Base-by-base conservation (phyloP, 2,329 filamentous ascomycete species). In the Paraphoma sp. region DNA sequence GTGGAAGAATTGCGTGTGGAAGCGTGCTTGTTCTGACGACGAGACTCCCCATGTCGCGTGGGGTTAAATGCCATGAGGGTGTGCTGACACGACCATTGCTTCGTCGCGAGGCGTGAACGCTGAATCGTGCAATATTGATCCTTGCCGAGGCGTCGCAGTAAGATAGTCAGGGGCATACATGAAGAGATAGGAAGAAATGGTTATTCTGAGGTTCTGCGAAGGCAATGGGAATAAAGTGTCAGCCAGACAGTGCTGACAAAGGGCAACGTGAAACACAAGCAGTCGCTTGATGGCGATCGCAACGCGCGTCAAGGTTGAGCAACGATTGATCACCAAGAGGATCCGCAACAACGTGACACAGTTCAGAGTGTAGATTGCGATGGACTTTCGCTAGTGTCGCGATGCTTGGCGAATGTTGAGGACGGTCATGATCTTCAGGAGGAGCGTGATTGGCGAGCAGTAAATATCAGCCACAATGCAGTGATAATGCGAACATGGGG, bases 381-480 rank as follows among this genome's bases (percentile, higher is more conserved):
- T 50, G 12, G 11, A 12, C 38, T 31, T 43, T 42, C 48, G 47
- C 42, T 43, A 51, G 44, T 23, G n/a, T 29, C 16, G 28, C 47
- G 53, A 54, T 50, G 33, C 53, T 50, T 54, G 40, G 53, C 53
- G 45, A 46, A 31, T 36, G 45, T 48, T 57, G 50, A 50, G 33
- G 10, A 46, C 29, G 41, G 49, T 14, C 4, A 33, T 47, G 41
- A 53, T 53, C 23, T 50, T 51, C 50, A 53, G 54, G 49, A 43
- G 23, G 45, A 44, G 28, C 23, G 49, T 28, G 45, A 49, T 45
- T 47, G 41, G 40, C 29, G 30, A 43, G 30, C n/a, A 36, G 18
- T 31, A 52, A 38, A n/a, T 16, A 8, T n/a, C 49, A 36, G 30
- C 28, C 16, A 41, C 49, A 46, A 17, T 17, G 8, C 44, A 41